Evolutionary conservation across 129 eudicot species (phyloP).

Genomic region (Scalesia atractyloides): DNA sequence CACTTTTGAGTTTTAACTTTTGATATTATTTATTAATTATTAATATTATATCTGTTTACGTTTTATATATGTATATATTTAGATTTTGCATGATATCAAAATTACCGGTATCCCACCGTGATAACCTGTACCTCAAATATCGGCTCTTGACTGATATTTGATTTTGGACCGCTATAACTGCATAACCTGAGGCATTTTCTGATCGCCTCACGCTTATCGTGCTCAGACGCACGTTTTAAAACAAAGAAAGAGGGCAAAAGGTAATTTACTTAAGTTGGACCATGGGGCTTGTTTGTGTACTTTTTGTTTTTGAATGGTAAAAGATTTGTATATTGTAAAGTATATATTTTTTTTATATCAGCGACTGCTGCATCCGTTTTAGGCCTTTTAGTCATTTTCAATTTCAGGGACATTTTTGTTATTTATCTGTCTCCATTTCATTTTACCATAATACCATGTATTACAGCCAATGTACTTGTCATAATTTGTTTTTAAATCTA

Average conservation of each 20-base stretch:
- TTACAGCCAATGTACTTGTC: slow-evolving; percentile 13
- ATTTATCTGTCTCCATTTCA: background rate
- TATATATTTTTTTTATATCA: background rate
- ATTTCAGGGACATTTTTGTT: background rate
- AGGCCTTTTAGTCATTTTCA: background rate
- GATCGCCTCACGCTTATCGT: too few relatives aligned
- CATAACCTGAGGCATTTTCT: too few relatives aligned
- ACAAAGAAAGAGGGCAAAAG: background rate
- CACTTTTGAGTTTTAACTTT: too few relatives aligned
- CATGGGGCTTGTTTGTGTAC: background rate
- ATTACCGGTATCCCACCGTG: too few relatives aligned
- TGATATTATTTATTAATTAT: too few relatives aligned
- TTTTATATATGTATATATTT: too few relatives aligned
- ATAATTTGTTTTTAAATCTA: slow-evolving; percentile 8
- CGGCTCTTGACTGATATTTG: too few relatives aligned
- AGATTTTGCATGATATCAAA: too few relatives aligned
- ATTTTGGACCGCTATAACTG: too few relatives aligned
- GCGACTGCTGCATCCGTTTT: background rate
- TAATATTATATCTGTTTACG: too few relatives aligned
- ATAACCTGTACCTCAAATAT: too few relatives aligned
- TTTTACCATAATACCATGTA: background rate
- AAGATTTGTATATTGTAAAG: background rate
- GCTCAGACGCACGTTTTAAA: too few relatives aligned
- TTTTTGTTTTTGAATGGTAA: background rate
- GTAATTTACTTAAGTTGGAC: background rate